Evolutionary conservation across 2,329 filamentous ascomycete genomes (phyloP), one percentile per base, ranked within the genome.

Genomic region (Trichoderma sp.): DNA sequence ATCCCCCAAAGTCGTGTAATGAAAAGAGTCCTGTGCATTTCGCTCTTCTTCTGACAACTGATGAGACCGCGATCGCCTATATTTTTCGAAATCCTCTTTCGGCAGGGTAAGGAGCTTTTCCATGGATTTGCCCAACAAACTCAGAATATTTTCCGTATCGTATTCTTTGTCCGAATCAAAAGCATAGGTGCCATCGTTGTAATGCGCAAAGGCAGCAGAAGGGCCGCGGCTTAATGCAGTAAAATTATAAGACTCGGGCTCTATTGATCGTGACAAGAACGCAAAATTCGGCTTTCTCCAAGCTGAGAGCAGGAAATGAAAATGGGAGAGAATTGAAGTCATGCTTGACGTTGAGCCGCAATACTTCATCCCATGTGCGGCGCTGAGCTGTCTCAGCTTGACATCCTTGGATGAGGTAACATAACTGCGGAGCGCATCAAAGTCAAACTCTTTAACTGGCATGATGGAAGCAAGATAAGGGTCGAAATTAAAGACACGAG

Each of bases 261-360:
- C 75, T 72, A 97, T 94, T 0, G 82, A 81, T 60, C 86, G 86
- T 0, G 93, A 94, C 1, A 97, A 76, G 74, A 87, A 87, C 0
- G 80, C 78, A 17, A 87, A 80, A 69, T 92, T 91, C 69, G 97
- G 83, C 2, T 83, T 81, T 64, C 96, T 89, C 91, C 93, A 98
- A 7, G 85, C 81, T 0, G 94, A 98, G 10, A 99, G 84, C 3
- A 99, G 85, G 74, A 89, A 98, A 77, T 99, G 95, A 75, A 99
- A 97, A 74, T 99, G 96, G 2, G 90, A 87, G 53, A 99, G 83
- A 60, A 92, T 89, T 2, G 89, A 84, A 1, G 94, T 97, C 93
- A 97, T 97, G 79, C 94, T 98, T 2, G 95, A 99, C 0, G 95
- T 98, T 13, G 95, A 99, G 10, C 95, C 95, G 12, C 93, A 90